Base-by-base conservation (phyloP, 2,329 filamentous ascomycete genomes). In the Botrytis fragariae region DNA sequence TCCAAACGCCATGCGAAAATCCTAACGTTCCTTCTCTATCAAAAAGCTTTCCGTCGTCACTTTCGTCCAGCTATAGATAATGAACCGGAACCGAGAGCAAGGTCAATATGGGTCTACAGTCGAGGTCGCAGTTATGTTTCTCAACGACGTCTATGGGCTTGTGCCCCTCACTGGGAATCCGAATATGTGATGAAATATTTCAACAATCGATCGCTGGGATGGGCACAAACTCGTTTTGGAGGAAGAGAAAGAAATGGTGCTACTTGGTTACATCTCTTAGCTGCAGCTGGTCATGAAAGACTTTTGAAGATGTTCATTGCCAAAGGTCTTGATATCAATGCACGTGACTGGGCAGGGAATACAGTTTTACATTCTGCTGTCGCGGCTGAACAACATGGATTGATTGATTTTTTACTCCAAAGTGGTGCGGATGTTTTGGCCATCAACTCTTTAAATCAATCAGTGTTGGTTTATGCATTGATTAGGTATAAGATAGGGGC, bases 201-300 rank as follows among this genome's bases (percentile, higher is more conserved):
- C 29, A 20, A 25, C 14, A 39, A 51, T 29, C 62, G 71, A 29
- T 69, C 71, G n/a, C 22, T 72, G 37, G 63, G 68, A 42, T 72
- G 71, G 71, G n/a, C 62, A 12, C 14, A 45, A 45, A 72, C 71
- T 29, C 63, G 54, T 18, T 72, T 72, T 51, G 71, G 71, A 7
- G 71, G 71, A 20, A 59, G 63, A 32, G 71, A 72, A n/a, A 72
- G 63, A 60, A 72, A 72, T 61, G 71, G 71, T 12, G 71, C 71
- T 60, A 72, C 51, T 45, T 72, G 71, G 71, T 69, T 72, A 69
- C 71, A 72, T 69, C 29, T 72, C 29, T 44, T 72, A 16, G 71
- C 62, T 35, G 45, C 35, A 25, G 39, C 29, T 37, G 71, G 54
- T 1, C 71, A 72, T 72, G 39, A 59, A 54, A 69, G 39, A 37